phyloP scores from a whole-genome alignment of 2,329 filamentous ascomycete genomes.

The Trichoderma cornu-damae region DNA sequence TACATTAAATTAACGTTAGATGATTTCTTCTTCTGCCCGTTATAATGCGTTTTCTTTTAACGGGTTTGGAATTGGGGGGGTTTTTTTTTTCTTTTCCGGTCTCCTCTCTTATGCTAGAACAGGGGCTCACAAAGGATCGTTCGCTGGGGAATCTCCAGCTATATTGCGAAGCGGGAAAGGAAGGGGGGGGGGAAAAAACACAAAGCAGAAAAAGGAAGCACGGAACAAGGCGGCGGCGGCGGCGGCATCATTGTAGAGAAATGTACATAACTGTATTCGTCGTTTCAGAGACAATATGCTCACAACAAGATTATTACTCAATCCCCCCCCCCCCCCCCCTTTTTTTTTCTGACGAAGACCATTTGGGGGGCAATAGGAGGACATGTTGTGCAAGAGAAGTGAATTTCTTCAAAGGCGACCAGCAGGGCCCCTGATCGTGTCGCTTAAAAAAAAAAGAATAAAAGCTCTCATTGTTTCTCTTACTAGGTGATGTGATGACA shows the following conservation, averaged over 20 bases:
- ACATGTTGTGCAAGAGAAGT: neutral
- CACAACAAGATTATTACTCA: neutral
- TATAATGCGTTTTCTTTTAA: neutral
- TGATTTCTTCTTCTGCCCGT: conserved; percentile 8
- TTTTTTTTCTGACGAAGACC: no score
- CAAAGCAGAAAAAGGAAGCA: neutral
- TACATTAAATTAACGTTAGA: conserved; percentile 8
- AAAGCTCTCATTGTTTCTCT: no score
- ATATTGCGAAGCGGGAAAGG: neutral
- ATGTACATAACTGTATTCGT: conserved; percentile 18
- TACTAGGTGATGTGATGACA: neutral
- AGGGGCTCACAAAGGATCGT: neutral
- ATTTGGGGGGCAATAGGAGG: conserved; percentile 4
- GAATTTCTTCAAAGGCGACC: neutral
- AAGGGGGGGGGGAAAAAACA: no score
- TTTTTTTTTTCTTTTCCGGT: neutral
- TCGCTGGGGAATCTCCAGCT: neutral
- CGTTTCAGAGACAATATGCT: conserved; percentile 5
- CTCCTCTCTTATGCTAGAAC: conserved; percentile 14
- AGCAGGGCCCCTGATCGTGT: neutral
- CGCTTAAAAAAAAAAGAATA: no score
- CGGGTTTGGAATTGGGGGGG: neutral
- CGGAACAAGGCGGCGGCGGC: neutral
- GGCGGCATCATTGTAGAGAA: conserved; percentile 11
- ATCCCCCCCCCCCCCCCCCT: no score